These are phyloP conservation scores for Alternaria rosae DNA, from an alignment of 2,329 filamentous ascomycete species.

Conservation along the genomic window DNA sequence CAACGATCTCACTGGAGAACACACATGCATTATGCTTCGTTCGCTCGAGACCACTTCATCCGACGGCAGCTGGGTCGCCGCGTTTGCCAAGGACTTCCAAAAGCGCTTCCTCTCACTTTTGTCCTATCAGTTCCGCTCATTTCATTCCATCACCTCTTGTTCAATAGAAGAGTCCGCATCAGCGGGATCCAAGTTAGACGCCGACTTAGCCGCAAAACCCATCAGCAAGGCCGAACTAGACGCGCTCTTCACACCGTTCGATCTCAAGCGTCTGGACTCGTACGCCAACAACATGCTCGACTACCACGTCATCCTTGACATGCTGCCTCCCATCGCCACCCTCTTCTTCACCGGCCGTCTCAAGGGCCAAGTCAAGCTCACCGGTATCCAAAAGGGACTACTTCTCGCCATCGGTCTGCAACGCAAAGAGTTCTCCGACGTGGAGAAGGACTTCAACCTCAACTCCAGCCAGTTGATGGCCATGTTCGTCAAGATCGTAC, in stretches of 20 bases:
- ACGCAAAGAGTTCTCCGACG: slow-evolving; percentile 80
- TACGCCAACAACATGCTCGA: slow-evolving; percentile 98
- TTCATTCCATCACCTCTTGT: slow-evolving; percentile 78
- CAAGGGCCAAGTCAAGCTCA: slow-evolving; percentile 71
- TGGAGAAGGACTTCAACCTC: slow-evolving; percentile 80
- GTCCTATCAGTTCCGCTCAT: slow-evolving; percentile 89
- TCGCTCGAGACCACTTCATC: slow-evolving; percentile 65
- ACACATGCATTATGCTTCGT: slow-evolving; percentile 96
- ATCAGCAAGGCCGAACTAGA: slow-evolving; percentile 82
- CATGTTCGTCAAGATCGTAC: slow-evolving; percentile 96
- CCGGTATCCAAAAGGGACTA: slow-evolving; percentile 84
- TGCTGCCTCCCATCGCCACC: slow-evolving; percentile 81
- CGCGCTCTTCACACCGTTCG: slow-evolving; percentile 81
- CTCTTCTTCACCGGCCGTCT: slow-evolving; percentile 87
- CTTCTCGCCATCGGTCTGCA: slow-evolving; percentile 89
- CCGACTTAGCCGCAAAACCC: slow-evolving; percentile 57
- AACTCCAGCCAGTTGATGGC: slow-evolving; percentile 82
- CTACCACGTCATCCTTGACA: slow-evolving; percentile 95
- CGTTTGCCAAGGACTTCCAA: slow-evolving; percentile 93
- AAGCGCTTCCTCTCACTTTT: slow-evolving; percentile 88
- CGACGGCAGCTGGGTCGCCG: slow-evolving; percentile 85
- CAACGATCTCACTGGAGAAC: slow-evolving; percentile 95
- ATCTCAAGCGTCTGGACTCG: slow-evolving; percentile 91
- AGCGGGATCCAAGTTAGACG: slow-evolving; percentile 72
- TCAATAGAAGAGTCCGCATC: slow-evolving; percentile 88